These are phyloP conservation scores for Nakazawaea anatomiae DNA, from an alignment of 805 yeast genomes.

Conservation along the genomic window DNA sequence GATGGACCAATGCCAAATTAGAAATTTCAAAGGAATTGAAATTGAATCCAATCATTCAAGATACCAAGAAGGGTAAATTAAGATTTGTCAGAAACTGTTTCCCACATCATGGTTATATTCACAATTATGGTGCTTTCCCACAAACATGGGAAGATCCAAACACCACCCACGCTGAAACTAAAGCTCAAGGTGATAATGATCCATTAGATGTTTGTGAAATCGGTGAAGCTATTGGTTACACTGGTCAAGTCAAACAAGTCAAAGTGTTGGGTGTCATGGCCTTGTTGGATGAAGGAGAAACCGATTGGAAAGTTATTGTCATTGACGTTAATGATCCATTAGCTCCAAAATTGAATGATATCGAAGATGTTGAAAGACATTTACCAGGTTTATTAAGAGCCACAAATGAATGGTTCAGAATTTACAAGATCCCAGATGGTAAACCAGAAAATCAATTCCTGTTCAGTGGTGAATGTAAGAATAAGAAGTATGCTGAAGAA, in stretches of 20 bases:
- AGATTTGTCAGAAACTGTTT: conserved; percentile 95
- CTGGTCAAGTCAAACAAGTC: conserved; percentile 79
- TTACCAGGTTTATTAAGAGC: conserved; percentile 92
- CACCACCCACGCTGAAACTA: conserved; percentile 58
- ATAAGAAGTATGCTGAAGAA: conserved; percentile 80
- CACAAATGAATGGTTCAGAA: conserved; percentile 97
- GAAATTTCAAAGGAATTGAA: conserved; percentile 83
- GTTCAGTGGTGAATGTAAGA: conserved; percentile 89
- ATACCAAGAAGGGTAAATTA: conserved; percentile 93
- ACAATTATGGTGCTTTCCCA: conserved; percentile 98
- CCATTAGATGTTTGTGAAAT: conserved; percentile 84
- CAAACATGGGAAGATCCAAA: conserved; percentile 85
- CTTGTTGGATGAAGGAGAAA: conserved; percentile 85
- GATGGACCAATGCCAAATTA: conserved; percentile 97
- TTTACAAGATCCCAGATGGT: conserved; percentile 97
- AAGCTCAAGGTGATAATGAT: conserved; percentile 75
- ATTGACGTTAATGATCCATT: conserved; percentile 85
- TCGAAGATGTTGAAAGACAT: conserved; percentile 84
- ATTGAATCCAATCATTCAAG: conserved; percentile 94
- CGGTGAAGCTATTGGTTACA: conserved; percentile 57
- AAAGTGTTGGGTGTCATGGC: conserved; percentile 95
- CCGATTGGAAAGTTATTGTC: conserved; percentile 90
- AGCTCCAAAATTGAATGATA: conserved; percentile 79
- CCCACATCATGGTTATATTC: conserved; percentile 98
- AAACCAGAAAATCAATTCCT: conserved; percentile 96